Evolutionary conservation across 2,329 filamentous ascomycete genomes (phyloP).

Genomic region (Xylaria sp.): DNA sequence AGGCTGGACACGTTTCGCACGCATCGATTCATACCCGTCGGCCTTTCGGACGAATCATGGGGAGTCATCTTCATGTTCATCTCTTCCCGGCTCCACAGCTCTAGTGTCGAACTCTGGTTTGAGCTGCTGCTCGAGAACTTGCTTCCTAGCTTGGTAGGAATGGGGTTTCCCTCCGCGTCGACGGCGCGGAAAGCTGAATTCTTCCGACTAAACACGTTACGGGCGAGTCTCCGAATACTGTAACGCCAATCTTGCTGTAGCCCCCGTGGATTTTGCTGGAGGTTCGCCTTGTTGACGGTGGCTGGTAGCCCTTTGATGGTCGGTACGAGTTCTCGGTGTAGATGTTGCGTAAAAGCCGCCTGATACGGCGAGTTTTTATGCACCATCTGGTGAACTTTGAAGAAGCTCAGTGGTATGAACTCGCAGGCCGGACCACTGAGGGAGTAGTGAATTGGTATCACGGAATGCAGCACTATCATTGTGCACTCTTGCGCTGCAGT

Average conservation of each 20-base stretch:
- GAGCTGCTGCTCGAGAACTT: slow-evolving; percentile 44
- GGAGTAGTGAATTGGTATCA: slow-evolving; percentile 70
- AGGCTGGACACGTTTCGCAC: slow-evolving; percentile 46
- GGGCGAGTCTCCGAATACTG: neutral
- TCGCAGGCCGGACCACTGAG: slow-evolving; percentile 63
- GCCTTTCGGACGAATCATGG: slow-evolving; percentile 33
- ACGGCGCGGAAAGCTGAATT: slow-evolving; percentile 39
- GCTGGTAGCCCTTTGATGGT: slow-evolving; percentile 35
- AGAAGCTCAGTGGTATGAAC: slow-evolving; percentile 72
- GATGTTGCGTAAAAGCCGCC: slow-evolving; percentile 68
- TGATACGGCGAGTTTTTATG: slow-evolving; percentile 66
- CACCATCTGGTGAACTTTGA: slow-evolving; percentile 73
- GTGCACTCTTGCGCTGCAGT: slow-evolving; percentile 45
- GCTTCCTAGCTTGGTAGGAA: slow-evolving; percentile 44
- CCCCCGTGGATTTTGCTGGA: neutral
- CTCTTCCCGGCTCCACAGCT: slow-evolving; percentile 46
- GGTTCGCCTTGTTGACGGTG: slow-evolving; percentile 38
- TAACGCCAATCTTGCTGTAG: slow-evolving; percentile 4
- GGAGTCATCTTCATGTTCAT: slow-evolving; percentile 13
- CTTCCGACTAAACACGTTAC: slow-evolving; percentile 26
- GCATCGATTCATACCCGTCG: slow-evolving; percentile 34
- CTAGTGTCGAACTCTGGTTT: slow-evolving; percentile 50
- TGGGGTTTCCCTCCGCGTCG: slow-evolving; percentile 49
- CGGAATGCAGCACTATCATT: slow-evolving; percentile 68
- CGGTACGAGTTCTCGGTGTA: slow-evolving; percentile 68